Base-by-base conservation (phyloP, 805 yeast genomes). In the Lipomyces yamanashiensis region DNA sequence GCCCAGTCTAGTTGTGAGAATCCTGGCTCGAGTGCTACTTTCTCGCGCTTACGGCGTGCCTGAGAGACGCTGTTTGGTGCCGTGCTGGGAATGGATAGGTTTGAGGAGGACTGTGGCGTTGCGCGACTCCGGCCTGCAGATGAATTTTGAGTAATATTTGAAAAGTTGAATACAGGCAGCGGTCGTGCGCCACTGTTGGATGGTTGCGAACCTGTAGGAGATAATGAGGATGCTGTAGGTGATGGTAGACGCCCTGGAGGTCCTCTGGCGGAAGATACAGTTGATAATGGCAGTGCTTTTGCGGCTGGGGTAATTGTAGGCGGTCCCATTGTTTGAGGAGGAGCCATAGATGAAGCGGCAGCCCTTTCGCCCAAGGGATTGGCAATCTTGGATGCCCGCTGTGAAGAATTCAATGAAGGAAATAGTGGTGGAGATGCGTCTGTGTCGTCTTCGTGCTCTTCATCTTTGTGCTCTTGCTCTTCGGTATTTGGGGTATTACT, bases 1-100 rank as follows among this genome's bases (percentile, higher is more conserved):
- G 92, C 96, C 97, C 97, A 90, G 73, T 90, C 96, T 65, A 90
- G 75, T 0, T 96, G 92, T 1, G 96, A 90, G 71, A 86, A 90
- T 0, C 96, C 96, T 0, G 95, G 96, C 49, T 82, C 79, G 17
- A 90, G 78, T 0, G 76, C 80, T 3, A 90, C 92, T 70, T 90
- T 89, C 57, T 74, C 75, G 13, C 87, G 75, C 13, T 63, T 41
- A 40, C 63, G 61, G 15, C 55, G 58, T 7, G 62, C 63, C 13
- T 61, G 58, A 17, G 59, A 33, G 28, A 41, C 55, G 6, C 49
- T 23, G 13, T 5, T 19, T 28, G 59, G 55, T 13, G 44, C 39
- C 10, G 49, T 37, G 33, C 39, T n/a, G 9, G 62, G 58, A 28
- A 52, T 21, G 5, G 28, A 7, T 2, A 50, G 41, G 41, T 23